phyloP scores from a whole-genome alignment of 1,139 yeast genomes.

The Geotrichum europaeum region DNA sequence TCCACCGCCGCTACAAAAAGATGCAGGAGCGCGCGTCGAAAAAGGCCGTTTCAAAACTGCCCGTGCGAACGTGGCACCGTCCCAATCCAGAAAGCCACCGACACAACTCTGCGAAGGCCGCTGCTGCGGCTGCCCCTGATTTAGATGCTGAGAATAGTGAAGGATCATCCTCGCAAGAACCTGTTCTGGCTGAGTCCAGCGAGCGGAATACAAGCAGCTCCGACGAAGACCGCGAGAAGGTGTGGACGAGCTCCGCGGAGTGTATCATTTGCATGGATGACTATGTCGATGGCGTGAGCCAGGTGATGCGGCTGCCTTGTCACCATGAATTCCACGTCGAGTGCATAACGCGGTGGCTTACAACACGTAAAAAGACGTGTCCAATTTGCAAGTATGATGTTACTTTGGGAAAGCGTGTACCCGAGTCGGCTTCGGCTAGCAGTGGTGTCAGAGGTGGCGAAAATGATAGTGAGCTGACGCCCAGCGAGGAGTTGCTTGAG shows the following conservation, averaged over 20 bases:
- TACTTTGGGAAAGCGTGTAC: slow-evolving; percentile 14
- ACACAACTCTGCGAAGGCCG: background rate
- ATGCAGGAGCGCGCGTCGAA: slow-evolving; percentile 37
- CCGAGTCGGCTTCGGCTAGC: background rate
- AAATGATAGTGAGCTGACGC: background rate
- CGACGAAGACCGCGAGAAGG: slow-evolving; percentile 19
- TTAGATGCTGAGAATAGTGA: background rate
- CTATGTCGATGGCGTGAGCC: slow-evolving; percentile 33
- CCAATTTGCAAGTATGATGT: slow-evolving; percentile 36
- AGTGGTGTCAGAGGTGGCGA: background rate
- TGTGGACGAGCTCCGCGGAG: slow-evolving; percentile 37
- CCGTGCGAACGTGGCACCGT: slow-evolving; percentile 33
- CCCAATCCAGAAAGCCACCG: slow-evolving; percentile 6
- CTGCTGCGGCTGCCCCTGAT: background rate
- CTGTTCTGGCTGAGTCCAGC: background rate
- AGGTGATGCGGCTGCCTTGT: slow-evolving; percentile 40
- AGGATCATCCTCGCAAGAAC: background rate
- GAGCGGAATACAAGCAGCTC: background rate
- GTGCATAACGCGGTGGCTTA: slow-evolving; percentile 40
- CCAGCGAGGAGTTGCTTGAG: background rate
- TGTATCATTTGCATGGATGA: slow-evolving; percentile 42
- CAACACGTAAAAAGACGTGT: slow-evolving; percentile 34
- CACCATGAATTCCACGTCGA: slow-evolving; percentile 40
- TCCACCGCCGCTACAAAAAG: slow-evolving; percentile 35
- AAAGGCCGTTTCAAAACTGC: slow-evolving; percentile 35